Conservation (phyloP, 2,329 filamentous ascomycete genomes). For the Aspergillus melleus region DNA sequence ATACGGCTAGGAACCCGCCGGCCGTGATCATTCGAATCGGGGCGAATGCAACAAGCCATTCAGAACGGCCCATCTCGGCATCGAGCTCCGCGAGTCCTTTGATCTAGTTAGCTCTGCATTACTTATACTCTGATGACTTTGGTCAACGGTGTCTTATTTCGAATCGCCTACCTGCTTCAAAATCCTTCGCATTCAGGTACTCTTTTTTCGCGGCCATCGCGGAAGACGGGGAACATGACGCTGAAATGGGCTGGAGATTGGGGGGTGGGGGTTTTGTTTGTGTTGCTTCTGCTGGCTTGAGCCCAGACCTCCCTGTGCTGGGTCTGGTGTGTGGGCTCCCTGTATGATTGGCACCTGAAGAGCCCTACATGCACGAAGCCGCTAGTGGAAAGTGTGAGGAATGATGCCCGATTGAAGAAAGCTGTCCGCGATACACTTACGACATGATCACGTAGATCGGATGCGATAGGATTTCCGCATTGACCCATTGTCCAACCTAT, state of each 20-base stretch:
- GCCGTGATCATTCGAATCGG: slow-evolving; percentile 33
- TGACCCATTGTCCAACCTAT: no score
- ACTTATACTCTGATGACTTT: background rate
- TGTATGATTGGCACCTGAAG: background rate
- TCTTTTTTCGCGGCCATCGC: background rate
- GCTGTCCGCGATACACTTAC: background rate
- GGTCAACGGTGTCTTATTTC: background rate
- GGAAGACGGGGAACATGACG: background rate
- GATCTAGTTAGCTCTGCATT: background rate
- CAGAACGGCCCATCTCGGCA: slow-evolving; percentile 29
- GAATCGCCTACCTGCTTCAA: background rate
- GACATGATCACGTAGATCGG: background rate
- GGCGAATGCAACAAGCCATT: slow-evolving; percentile 32
- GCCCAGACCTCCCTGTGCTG: background rate
- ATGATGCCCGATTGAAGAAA: background rate
- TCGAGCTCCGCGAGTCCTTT: slow-evolving; percentile 33
- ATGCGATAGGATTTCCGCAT: no score
- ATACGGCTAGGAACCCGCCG: slow-evolving; percentile 33
- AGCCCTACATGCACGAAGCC: background rate
- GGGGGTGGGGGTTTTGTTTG: background rate
- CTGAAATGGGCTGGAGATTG: background rate
- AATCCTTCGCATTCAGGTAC: background rate
- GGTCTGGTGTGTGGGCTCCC: background rate
- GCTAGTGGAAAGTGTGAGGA: background rate
- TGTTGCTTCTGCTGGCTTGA: background rate